Percentiles rank a stretch among this genome's conserved stretches.
Conservation (phyloP, 2,329 filamentous ascomycete genomes). For the Tolypocladium guangdongense region DNA sequence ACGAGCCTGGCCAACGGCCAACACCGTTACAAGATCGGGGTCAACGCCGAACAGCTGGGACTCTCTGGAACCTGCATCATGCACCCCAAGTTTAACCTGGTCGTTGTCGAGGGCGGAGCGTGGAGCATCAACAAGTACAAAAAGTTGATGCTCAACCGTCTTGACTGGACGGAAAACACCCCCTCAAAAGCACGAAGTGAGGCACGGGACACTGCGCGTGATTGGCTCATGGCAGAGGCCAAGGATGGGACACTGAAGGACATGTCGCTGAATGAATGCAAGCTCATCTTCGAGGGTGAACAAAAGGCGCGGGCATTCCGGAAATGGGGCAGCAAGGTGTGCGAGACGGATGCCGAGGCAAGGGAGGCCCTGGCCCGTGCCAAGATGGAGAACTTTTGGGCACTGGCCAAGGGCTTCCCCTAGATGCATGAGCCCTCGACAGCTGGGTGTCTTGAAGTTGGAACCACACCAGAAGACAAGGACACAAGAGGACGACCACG, state of each 20-base stretch:
- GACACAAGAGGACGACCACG: neutral
- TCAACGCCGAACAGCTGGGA: constrained; percentile 81
- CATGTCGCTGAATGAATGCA: constrained; percentile 70
- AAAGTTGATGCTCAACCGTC: constrained; percentile 86
- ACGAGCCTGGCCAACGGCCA: constrained; percentile 83
- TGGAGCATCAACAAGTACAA: constrained; percentile 77
- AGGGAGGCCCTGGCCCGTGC: constrained; percentile 66
- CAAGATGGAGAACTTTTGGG: constrained; percentile 96
- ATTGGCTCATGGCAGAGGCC: constrained; percentile 73
- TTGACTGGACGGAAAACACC: constrained; percentile 88
- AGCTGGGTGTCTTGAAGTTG: neutral
- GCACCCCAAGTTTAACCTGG: constrained; percentile 77
- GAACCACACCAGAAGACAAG: neutral
- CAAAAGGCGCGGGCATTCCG: constrained; percentile 70
- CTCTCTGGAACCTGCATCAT: constrained; percentile 87
- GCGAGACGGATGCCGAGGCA: constrained; percentile 83
- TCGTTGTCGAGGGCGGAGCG: constrained; percentile 84
- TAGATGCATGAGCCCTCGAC: neutral
- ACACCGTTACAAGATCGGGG: constrained; percentile 84
- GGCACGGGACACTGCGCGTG: constrained; percentile 50
- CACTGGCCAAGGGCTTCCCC: constrained; percentile 58
- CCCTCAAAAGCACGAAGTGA: constrained; percentile 52
- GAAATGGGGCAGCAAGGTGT: constrained; percentile 83
- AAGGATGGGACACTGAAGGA: constrained; percentile 72
- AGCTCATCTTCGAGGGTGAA: constrained; percentile 83